phyloP scores from a whole-genome alignment of 1,284 basidiomycete species.

The Ganoderma sinense region DNA sequence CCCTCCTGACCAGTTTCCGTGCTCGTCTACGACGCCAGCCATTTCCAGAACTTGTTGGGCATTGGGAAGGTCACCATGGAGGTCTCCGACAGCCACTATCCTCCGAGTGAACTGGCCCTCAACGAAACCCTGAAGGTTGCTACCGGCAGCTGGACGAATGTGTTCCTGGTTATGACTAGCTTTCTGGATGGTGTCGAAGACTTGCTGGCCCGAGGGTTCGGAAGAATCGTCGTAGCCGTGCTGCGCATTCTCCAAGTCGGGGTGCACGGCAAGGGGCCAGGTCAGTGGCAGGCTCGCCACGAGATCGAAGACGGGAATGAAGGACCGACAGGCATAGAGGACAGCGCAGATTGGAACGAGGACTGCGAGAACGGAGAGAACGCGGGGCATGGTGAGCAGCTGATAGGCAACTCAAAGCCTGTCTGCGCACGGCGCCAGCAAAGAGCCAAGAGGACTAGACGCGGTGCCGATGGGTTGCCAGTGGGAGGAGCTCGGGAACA shows the following conservation, averaged over 20 bases:
- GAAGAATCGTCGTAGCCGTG: constrained; percentile 20
- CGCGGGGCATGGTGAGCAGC: constrained; percentile 33
- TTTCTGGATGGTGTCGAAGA: constrained; percentile 19
- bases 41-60: constrained; percentile 80
- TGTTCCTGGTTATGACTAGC: constrained; percentile 18
- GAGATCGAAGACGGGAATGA: constrained; percentile 32
- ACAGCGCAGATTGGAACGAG: constrained; percentile 34
- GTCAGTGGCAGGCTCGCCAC: constrained; percentile 34
- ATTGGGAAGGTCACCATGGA: constrained; percentile 82
- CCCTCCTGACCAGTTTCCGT: constrained; percentile 79
- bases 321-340: constrained; percentile 34
- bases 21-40: constrained; percentile 74
- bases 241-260: constrained; percentile 27
- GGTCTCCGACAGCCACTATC: constrained; percentile 83
- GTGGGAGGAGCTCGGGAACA: background rate
- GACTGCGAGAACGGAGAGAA: constrained; percentile 30
- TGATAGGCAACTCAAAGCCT: background rate
- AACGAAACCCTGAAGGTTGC: background rate
- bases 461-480: background rate
- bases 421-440: background rate
- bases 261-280: constrained; percentile 38
- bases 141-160: background rate
- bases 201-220: background rate
- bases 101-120: constrained; percentile 44
- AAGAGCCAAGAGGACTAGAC: background rate